phyloP scores from a whole-genome alignment of 73 alveolate genomes.

The Stentor roeselii region DNA sequence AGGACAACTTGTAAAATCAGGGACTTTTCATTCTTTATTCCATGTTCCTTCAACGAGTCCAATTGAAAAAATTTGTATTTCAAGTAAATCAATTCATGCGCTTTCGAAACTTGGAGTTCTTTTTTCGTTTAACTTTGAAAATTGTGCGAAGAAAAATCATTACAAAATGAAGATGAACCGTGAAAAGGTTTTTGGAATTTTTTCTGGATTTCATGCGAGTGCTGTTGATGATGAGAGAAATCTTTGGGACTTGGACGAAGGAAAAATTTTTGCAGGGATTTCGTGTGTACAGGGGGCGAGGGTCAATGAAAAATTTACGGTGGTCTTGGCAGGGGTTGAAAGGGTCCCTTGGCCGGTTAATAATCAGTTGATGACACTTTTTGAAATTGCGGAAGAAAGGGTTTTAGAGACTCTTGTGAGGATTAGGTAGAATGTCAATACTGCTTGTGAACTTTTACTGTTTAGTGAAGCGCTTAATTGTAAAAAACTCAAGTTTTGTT shows the following conservation, averaged over 20 bases:
- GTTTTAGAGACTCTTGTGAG: neutral
- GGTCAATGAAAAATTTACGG: neutral
- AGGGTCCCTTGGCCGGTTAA: too few species aligned
- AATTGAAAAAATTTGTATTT: neutral
- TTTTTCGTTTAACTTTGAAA: neutral
- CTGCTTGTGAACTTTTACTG: neutral
- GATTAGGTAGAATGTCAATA: neutral
- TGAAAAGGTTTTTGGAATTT: neutral
- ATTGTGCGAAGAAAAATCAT: neutral
- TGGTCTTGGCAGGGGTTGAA: neutral
- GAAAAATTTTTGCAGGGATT: neutral
- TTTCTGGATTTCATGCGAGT: neutral
- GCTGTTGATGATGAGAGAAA: constrained; percentile 15
- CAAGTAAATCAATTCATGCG: neutral
- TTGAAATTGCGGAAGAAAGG: constrained; percentile 18
- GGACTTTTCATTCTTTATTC: neutral
- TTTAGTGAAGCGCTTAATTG: neutral
- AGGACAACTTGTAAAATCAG: neutral
- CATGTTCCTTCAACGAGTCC: neutral
- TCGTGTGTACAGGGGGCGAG: neutral
- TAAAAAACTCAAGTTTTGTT: neutral
- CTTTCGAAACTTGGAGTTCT: neutral
- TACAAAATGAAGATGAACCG: neutral
- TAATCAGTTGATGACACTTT: neutral
- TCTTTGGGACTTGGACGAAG: neutral